Conservation (phyloP, 23 red algal species). For the Gracilariopsis chorda region DNA sequence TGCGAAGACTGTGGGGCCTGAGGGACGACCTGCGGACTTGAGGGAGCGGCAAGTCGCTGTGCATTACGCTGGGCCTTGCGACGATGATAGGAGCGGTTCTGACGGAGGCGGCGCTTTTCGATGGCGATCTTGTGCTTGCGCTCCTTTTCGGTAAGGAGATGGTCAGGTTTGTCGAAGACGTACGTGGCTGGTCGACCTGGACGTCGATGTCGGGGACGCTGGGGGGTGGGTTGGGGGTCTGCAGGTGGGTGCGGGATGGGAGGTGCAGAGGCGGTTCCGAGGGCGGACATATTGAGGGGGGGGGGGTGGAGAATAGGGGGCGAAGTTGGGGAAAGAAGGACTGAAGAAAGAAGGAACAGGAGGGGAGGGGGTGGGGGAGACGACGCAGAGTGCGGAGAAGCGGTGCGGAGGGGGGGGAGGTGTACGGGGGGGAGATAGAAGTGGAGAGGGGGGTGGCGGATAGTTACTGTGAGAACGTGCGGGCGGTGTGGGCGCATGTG, state of each 20-base stretch:
- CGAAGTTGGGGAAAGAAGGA: neutral
- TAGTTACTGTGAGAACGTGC: neutral
- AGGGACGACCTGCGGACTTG: neutral
- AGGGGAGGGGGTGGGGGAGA: neutral
- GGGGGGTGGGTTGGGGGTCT: neutral
- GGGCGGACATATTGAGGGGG: neutral
- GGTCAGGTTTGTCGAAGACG: constrained; percentile 87
- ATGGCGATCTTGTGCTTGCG: constrained; percentile 83
- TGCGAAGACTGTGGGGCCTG: neutral
- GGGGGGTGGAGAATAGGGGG: neutral
- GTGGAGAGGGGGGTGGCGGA: neutral
- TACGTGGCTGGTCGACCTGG: constrained; percentile 85
- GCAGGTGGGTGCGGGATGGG: neutral
- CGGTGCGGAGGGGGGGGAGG: neutral
- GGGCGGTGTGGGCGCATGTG: neutral
- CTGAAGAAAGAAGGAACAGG: neutral
- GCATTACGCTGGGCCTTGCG: constrained; percentile 34
- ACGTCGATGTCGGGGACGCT: neutral
- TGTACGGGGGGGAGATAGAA: neutral
- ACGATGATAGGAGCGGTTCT: constrained; percentile 90
- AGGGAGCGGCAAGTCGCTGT: neutral
- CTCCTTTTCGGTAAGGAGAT: constrained; percentile 79
- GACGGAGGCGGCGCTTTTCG: constrained; percentile 77
- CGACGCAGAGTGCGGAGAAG: neutral
- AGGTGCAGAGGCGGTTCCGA: neutral